Percentiles rank a stretch among this genome's conserved stretches.
phyloP scores from a whole-genome alignment of 2,329 filamentous ascomycete genomes.

The Neofusicoccum kwambonambiense region DNA sequence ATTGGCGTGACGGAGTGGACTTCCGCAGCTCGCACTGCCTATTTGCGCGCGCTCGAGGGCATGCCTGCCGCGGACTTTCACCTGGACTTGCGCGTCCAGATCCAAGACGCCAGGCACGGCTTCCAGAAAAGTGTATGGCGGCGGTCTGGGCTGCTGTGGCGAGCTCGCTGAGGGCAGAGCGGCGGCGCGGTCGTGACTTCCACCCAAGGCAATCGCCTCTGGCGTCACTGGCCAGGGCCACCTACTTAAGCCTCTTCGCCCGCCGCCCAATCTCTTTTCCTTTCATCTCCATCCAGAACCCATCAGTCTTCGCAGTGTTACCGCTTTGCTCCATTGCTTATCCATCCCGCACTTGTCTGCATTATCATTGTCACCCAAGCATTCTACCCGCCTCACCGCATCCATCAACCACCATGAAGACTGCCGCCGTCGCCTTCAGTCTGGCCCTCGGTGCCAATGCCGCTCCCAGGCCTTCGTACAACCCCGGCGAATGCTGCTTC shows the following conservation, averaged over 20 bases:
- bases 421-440: neutral
- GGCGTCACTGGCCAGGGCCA: neutral
- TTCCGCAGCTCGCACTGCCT: neutral
- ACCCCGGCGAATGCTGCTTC: neutral
- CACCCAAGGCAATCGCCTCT: neutral
- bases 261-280: neutral
- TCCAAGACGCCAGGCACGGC: neutral
- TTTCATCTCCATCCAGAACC: constrained; percentile 1
- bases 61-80: neutral
- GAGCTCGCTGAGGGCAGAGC: neutral
- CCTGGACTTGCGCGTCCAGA: neutral
- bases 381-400: neutral
- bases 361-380: neutral
- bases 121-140: neutral
- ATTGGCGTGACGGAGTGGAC: too few species aligned
- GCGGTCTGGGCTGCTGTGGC: neutral
- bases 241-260: neutral
- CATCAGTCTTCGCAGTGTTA: neutral
- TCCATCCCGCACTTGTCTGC: constrained; percentile 3
- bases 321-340: constrained; percentile 13
- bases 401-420: constrained; percentile 2
- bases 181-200: neutral
- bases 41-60: neutral
- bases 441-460: constrained; percentile 1
- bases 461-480: neutral